These are phyloP conservation scores for Hypoxylon perforatum DNA, from an alignment of 495 filamentous ascomycete genomes.

Conservation along the genomic window DNA sequence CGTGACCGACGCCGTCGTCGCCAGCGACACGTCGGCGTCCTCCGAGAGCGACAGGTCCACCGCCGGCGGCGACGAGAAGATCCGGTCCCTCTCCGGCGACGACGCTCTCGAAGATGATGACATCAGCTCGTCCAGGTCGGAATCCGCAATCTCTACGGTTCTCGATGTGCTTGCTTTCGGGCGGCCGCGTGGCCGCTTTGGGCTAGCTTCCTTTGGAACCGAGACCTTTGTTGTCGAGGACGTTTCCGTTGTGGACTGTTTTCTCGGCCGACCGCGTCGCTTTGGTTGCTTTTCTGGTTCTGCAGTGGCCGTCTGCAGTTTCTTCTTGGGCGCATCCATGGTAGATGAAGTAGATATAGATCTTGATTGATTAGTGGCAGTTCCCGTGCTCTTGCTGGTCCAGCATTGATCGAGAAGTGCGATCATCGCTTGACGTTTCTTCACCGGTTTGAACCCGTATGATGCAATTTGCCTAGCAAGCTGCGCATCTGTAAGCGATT, in stretches of 20 bases:
- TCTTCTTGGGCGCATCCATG: conserved; percentile 14
- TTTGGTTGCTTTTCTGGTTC: conserved; percentile 40
- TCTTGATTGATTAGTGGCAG: conserved; percentile 11
- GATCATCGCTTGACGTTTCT: conserved; percentile 76
- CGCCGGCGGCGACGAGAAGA: conserved; percentile 51
- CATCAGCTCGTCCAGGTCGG: conserved; percentile 40
- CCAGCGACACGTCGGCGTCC: conserved; percentile 53
- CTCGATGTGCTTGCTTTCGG: conserved; percentile 27
- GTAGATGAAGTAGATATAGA: conserved; percentile 39
- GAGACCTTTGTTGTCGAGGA: conserved; percentile 20
- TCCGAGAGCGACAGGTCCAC: conserved; percentile 52
- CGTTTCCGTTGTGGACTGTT: conserved; percentile 37
- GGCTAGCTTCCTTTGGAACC: conserved; percentile 32
- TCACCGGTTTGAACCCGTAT: conserved; percentile 82
- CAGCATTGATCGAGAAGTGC: conserved; percentile 78
- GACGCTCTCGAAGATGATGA: conserved; percentile 51
- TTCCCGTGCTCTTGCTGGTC: conserved; percentile 57
- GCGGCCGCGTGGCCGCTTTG: conserved; percentile 30
- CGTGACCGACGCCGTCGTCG: conserved; percentile 45
- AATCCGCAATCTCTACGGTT: conserved; percentile 73
- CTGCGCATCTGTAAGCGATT: conserved; percentile 70
- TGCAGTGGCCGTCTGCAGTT: conserved; percentile 5
- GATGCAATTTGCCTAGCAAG: conserved; percentile 69
- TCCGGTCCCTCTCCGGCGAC: conserved; percentile 47
- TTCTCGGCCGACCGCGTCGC: conserved; percentile 59